Base-by-base conservation (phyloP, 148 eudicot genomes). In the Rhododendron mucronatum region DNA sequence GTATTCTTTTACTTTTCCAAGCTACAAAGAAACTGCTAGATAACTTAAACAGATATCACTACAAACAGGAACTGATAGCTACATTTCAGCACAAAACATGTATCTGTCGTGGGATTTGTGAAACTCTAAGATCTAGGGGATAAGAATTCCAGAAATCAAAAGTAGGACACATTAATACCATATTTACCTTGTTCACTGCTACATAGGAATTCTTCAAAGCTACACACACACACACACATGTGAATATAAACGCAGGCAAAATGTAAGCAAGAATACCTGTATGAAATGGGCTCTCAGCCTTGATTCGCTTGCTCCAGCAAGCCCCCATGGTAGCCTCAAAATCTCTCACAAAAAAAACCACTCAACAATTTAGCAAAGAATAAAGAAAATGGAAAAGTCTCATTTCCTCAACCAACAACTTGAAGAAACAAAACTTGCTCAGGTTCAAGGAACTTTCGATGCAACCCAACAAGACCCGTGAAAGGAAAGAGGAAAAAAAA, bases 251-350 rank as follows among this genome's bases (percentile, higher is more conserved):
- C 4, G 26, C 21, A 76, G 6, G 75, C 37, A 26, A 67, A 69
- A 61, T 18, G 8, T 41, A 71, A 74, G 15, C 9, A 53, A 45
- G 73, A 50, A 28, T 86, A 82, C 87, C 90, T 18, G 90, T 84
- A 83, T 67, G 53, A 85, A 73, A 84, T 84, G 89, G 85, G 83
- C 85, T 86, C 53, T 87, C 91, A 10, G 89, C 89, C 89, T 90
- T 90, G 55, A 87, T 85, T 88, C 88, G 89, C 44, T 84, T 89
- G 89, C 92, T 90, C 84, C 83, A 87, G 85, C 92, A 90, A 82
- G 83, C 81, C 81, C 92, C 92, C 91, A 90, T 90, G 15, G 67
- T 44, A 44, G 16, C 51, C 41, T n/a, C 28, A 7, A 16, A 84
- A 37, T 16, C 53, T 1, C 63, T 45, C 63, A 63, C 28, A 9